Evolutionary conservation across 257 asterid genomes (phyloP).

Genomic region (Solanum megistacrolobum): DNA sequence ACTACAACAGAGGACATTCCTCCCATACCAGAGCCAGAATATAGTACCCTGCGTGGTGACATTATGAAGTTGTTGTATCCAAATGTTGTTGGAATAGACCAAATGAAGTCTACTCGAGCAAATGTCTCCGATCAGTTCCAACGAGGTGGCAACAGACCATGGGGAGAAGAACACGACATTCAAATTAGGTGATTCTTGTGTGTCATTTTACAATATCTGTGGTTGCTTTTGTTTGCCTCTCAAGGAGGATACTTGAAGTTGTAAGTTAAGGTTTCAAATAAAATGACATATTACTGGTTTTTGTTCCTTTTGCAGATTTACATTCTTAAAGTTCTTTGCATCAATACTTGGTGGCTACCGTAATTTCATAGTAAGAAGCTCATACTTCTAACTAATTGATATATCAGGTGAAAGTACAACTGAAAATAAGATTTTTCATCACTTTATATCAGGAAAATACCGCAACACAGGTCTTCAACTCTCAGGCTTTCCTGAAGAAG

Average conservation of each 20-base stretch:
- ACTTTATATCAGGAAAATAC: slow-evolving; percentile 60
- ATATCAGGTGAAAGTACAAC: slow-evolving; percentile 7
- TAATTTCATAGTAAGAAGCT: slow-evolving; percentile 72
- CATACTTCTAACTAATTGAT: slow-evolving; percentile 18
- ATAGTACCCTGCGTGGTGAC: slow-evolving; percentile 67
- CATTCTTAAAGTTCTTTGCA: slow-evolving; percentile 81
- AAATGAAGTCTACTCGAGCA: slow-evolving; percentile 50
- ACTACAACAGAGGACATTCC: slow-evolving; percentile 94
- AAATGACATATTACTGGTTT: not conserved
- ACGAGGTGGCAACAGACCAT: slow-evolving; percentile 50
- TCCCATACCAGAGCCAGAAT: slow-evolving; percentile 86
- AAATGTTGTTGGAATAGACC: slow-evolving; percentile 83
- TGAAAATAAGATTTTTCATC: slow-evolving; percentile 12
- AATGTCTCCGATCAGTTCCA: slow-evolving; percentile 22
- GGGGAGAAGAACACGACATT: slow-evolving; percentile 85
- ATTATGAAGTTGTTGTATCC: slow-evolving; percentile 64
- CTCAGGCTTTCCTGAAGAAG: slow-evolving; percentile 87
- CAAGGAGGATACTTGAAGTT: not conserved
- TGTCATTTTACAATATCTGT: slow-evolving; percentile 1
- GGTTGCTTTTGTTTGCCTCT: not conserved
- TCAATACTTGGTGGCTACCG: slow-evolving; percentile 97
- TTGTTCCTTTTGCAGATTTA: slow-evolving; percentile 59
- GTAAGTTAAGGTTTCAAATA: slow-evolving; percentile 7
- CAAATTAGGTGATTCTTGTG: slow-evolving; percentile 61
- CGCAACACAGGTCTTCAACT: slow-evolving; percentile 75